Evolutionary conservation across 2,329 filamentous ascomycete genomes (phyloP).

Genomic region (Pseudopyrenochaeta lycopersici): DNA sequence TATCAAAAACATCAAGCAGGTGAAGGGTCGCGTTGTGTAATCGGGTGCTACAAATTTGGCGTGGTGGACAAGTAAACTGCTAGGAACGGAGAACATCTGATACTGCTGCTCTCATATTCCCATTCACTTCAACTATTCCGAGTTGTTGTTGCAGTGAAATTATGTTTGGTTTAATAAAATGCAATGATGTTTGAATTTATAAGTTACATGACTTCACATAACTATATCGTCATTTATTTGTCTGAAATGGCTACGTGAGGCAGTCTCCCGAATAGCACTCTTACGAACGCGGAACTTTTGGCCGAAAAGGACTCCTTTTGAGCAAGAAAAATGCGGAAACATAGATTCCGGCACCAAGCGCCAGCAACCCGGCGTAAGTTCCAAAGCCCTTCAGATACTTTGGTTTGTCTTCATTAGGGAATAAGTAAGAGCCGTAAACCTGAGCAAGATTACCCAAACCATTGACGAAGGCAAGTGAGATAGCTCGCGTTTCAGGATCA

Average conservation of each 20-base stretch:
- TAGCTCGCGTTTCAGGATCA: conserved; percentile 31
- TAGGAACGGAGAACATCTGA: too few relatives aligned
- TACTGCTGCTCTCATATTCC: too few relatives aligned
- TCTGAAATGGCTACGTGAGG: too few relatives aligned
- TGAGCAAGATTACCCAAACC: conserved; percentile 33
- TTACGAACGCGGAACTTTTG: conserved; percentile 1
- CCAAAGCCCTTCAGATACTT: conserved; percentile 34
- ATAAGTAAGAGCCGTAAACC: conserved; percentile 31
- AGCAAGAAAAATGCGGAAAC: conserved; percentile 27
- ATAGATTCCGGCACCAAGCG: conserved; percentile 29
- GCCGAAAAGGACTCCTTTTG: conserved; percentile 26
- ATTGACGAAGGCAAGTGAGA: conserved; percentile 32
- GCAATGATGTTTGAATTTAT: too few relatives aligned
- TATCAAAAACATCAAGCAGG: conserved; percentile 52
- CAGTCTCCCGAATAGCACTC: too few relatives aligned
- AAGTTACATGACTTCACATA: too few relatives aligned
- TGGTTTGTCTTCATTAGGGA: conserved; percentile 27
- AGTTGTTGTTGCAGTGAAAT: too few relatives aligned
- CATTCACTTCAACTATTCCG: too few relatives aligned
- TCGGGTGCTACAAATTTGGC: background rate
- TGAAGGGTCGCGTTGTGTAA: conserved; percentile 56
- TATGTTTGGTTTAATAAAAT: too few relatives aligned
- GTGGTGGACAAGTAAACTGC: background rate
- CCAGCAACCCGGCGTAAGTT: conserved; percentile 29
- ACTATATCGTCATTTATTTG: too few relatives aligned